These are phyloP conservation scores for Draba incana DNA, from an alignment of 345 rosid species.

Conservation along the genomic window DNA sequence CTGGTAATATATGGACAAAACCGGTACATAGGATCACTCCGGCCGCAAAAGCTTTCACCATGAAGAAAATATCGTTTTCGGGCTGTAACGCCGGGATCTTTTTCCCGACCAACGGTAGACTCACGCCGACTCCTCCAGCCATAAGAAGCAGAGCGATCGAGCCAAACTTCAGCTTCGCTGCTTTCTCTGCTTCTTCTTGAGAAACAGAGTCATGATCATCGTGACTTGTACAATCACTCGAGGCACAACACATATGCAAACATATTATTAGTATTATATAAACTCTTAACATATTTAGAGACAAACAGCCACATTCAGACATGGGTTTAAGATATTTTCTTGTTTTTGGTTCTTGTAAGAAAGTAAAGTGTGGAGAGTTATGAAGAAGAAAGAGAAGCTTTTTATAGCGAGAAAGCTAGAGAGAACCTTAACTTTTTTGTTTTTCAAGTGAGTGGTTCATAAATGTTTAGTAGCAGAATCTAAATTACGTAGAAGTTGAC, in stretches of 20 bases:
- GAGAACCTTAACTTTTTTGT: conserved; percentile 36
- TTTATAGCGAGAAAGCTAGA: conserved; percentile 31
- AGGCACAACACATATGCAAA: conserved; percentile 37
- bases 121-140: conserved; percentile 42
- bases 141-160: conserved; percentile 40
- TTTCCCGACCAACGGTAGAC: conserved; percentile 41
- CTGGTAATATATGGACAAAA: conserved; percentile 52
- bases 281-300: conserved; percentile 36
- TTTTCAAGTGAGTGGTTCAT: conserved; percentile 35
- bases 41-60: conserved; percentile 55
- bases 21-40: conserved; percentile 59
- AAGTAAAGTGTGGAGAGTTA: conserved; percentile 40
- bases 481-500: conserved; percentile 40
- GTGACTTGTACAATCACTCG: conserved; percentile 41
- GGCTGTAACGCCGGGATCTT: conserved; percentile 44
- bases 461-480: conserved; percentile 35
- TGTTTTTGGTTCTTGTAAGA: conserved; percentile 22
- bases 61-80: conserved; percentile 45
- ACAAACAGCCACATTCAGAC: conserved; percentile 23
- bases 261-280: conserved; percentile 19
- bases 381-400: conserved; percentile 31
- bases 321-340: conserved; percentile 27
- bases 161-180: conserved; percentile 37
- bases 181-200: conserved; percentile 32
- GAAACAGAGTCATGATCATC: conserved; percentile 30